Base-by-base conservation (phyloP, 2,329 filamentous ascomycete genomes). In the Fusarium brevicatenulatum region DNA sequence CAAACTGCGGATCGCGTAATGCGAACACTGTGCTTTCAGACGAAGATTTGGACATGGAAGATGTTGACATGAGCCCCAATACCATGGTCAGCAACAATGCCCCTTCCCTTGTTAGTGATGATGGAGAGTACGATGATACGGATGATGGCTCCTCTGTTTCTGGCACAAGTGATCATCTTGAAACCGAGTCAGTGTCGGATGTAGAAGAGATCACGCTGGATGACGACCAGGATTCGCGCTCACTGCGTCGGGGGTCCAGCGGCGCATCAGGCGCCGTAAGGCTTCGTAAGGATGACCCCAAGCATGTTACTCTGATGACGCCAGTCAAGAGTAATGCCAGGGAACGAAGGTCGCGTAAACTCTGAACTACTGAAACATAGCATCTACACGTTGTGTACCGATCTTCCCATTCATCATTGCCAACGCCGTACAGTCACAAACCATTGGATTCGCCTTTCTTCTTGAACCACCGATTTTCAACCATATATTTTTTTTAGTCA, bases 101-200 rank as follows among this genome's bases (percentile, higher is more conserved):
- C 13, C 93, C 93, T 28, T 94, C 92, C 76, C 86, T 95, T 54
- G 92, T 95, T 78, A 94, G 92, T 81, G 93, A 95, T 81, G 92
- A 94, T 78, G 91, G 92, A 75, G 92, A 94, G 79, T 93, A 92
- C 77, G 92, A 93, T 74, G 91, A 92, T 62, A 93, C 91, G 4
- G 90, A 92, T 63, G 89, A 90, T 66, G 87, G 86, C 50, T 92
- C 89, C 8, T 87, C 87, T 7, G 84, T 86, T 47, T 91, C 90
- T 9, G 90, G 90, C 32, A 83, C 84, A 60, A 88, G 86, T 63
- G 88, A 90, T 54, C 85, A 83, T 63, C 80, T 88, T 42, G 90
- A 90, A 32, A 85, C 89, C n/a, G 89, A 89, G 66, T 86, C 87
- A 7, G 85, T 89, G 30, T 88, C 88, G 16, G 89, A 91, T 75